Evolutionary conservation across 1,139 yeast genomes (phyloP).

Genomic region (Arxiozyma heterogenica): DNA sequence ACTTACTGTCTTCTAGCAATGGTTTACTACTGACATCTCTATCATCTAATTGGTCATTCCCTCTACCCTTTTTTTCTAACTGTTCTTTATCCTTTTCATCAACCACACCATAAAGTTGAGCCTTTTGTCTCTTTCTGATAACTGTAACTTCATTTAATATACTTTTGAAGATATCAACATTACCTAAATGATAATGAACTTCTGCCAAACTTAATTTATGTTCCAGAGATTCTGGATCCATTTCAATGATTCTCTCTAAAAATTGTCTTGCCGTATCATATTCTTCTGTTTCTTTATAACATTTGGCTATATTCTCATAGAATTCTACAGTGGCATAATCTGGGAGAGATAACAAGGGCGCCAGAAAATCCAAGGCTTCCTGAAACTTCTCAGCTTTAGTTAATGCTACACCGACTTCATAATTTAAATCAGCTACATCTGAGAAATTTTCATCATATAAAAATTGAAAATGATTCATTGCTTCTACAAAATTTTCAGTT

Average conservation of each 20-base stretch:
- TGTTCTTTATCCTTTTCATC: conserved; percentile 13
- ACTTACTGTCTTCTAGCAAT: conserved; percentile 32
- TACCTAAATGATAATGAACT: conserved; percentile 63
- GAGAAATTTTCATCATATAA: conserved; percentile 48
- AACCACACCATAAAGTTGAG: conserved; percentile 14
- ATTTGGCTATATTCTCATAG: conserved; percentile 60
- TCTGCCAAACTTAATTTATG: conserved; percentile 75
- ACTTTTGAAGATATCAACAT: conserved; percentile 50
- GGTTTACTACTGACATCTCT: conserved; percentile 23
- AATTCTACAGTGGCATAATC: conserved; percentile 45
- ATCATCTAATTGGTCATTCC: conserved; percentile 16
- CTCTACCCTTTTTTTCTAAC: conserved; percentile 2
- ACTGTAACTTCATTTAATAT: conserved; percentile 47
- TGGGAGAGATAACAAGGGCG: conserved; percentile 44
- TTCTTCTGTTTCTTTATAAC: conserved; percentile 65
- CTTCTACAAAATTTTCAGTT: conserved; percentile 57
- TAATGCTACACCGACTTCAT: conserved; percentile 67
- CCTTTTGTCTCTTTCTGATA: conserved; percentile 31
- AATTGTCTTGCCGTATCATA: conserved; percentile 61
- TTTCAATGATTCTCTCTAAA: conserved; percentile 46
- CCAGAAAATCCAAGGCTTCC: conserved; percentile 62
- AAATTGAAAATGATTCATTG: conserved; percentile 56
- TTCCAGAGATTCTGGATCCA: conserved; percentile 60
- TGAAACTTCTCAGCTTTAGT: conserved; percentile 59
- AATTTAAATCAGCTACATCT: conserved; percentile 62